Conservation (phyloP, 2,329 filamentous ascomycete species). For the Hypoxylon sp. region DNA sequence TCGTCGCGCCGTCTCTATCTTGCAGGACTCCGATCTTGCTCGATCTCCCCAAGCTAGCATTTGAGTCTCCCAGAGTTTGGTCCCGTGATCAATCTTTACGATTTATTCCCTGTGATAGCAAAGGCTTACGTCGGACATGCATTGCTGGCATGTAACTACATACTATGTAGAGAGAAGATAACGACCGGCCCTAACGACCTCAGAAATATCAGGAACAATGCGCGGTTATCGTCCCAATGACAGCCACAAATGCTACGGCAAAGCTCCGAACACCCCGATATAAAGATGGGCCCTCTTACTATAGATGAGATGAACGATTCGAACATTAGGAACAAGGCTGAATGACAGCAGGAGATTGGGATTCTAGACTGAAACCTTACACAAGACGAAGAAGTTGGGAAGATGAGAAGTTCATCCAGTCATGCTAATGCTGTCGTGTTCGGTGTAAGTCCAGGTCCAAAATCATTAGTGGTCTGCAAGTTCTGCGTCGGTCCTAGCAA, state of each 20-base stretch:
- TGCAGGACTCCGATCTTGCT: conserved; percentile 8
- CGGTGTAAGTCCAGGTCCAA: conserved; percentile 43
- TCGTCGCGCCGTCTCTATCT: conserved; percentile 5
- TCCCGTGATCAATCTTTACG: conserved; percentile 14
- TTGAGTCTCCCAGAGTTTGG: conserved; percentile 6
- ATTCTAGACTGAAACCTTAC: conserved; percentile 16
- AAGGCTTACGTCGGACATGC: conserved; percentile 16
- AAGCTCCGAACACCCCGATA: conserved; percentile 27
- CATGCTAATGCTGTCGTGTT: conserved; percentile 43
- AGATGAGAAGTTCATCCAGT: conserved; percentile 32
- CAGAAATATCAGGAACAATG: conserved; percentile 18
- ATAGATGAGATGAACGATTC: conserved; percentile 18
- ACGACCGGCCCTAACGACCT: conserved; percentile 9
- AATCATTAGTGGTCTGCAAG: conserved; percentile 40
- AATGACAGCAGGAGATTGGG: conserved; percentile 10
- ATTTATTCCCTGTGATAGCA: conserved; percentile 8
- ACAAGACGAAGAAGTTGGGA: conserved; percentile 14
- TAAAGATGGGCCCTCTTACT: conserved; percentile 14
- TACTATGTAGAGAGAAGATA: conserved; percentile 20
- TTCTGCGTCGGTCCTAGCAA: conserved; percentile 32
- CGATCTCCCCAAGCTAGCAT: conserved; percentile 4
- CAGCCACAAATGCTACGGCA: conserved; percentile 18
- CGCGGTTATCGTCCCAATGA: conserved; percentile 14
- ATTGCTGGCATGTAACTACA: conserved; percentile 11
- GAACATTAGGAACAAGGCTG: conserved; percentile 13